phyloP scores from a whole-genome alignment of 1,139 yeast genomes.

The Hyphopichia wangnamkhiaoensis region DNA sequence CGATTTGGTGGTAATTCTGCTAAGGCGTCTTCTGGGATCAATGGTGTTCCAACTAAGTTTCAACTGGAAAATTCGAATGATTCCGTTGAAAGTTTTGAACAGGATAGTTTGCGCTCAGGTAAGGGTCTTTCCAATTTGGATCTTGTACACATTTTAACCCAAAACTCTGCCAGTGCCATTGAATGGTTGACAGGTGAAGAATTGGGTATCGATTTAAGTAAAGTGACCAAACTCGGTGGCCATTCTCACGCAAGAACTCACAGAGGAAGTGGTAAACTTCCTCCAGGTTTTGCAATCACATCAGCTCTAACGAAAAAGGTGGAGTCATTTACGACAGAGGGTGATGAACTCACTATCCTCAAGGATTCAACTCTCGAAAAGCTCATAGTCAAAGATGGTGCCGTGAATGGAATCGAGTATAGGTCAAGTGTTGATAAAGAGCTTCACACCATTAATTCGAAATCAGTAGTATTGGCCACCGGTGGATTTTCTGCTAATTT shows the following conservation, averaged over 20 bases:
- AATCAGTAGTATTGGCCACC: conserved; percentile 34
- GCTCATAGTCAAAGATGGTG: conserved; percentile 15
- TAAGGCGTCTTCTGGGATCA: conserved; percentile 43
- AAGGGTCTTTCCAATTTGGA: conserved; percentile 24
- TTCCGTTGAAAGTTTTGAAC: conserved; percentile 21
- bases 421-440: conserved; percentile 8
- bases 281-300: conserved; percentile 41
- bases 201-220: conserved; percentile 26
- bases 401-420: conserved; percentile 26
- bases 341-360: conserved; percentile 19
- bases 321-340: conserved; percentile 12
- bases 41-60: conserved; percentile 35
- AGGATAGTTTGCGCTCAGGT: conserved; percentile 35
- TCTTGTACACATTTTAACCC: conserved; percentile 27
- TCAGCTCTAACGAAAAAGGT: conserved; percentile 24
- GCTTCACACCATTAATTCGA: conserved; percentile 10
- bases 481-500: conserved; percentile 43
- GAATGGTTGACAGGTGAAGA: conserved; percentile 29
- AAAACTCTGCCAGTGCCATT: conserved; percentile 30
- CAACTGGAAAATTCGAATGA: conserved; percentile 24
- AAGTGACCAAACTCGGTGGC: conserved; percentile 36
- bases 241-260: conserved; percentile 41
- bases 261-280: conserved; percentile 30
- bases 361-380: conserved; percentile 21
- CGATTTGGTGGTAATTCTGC: conserved; percentile 39